Percentiles rank a stretch among this genome's conserved stretches.
Conservation (phyloP, 2,329 filamentous ascomycete genomes). For the Teratosphaeriaceae sp. region DNA sequence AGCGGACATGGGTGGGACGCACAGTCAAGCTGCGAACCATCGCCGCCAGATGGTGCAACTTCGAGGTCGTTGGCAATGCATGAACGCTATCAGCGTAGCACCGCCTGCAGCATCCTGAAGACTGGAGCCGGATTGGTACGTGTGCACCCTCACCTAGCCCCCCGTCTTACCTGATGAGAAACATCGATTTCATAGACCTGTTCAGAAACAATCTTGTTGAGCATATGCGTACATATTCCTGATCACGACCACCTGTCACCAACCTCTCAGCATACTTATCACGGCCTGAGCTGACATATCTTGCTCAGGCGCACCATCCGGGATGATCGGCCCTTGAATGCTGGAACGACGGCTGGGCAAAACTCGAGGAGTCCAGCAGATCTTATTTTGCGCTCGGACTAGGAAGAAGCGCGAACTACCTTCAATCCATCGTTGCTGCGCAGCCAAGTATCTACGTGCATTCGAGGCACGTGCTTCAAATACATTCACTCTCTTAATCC, state of each 20-base stretch:
- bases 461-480: too few species aligned
- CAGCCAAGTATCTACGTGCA: too few species aligned
- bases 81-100: neutral
- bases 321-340: too few species aligned
- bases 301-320: too few species aligned
- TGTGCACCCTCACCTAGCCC: conserved; percentile 6
- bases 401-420: too few species aligned
- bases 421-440: too few species aligned
- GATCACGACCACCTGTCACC: conserved; percentile 14
- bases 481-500: too few species aligned
- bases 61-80: conserved; percentile 14
- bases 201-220: conserved; percentile 23
- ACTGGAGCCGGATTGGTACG: conserved; percentile 5
- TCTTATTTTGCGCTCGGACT: too few species aligned
- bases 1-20: conserved; percentile 43
- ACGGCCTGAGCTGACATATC: too few species aligned
- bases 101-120: neutral
- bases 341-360: too few species aligned
- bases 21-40: conserved; percentile 38
- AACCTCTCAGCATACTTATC: too few species aligned
- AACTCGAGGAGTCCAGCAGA: too few species aligned
- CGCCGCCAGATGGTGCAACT: conserved; percentile 39
- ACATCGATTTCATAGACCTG: conserved; percentile 25
- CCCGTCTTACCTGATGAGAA: conserved; percentile 18
- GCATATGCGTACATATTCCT: conserved; percentile 4